These are phyloP conservation scores for Ambrosiella beaveri DNA, from an alignment of 2,329 filamentous ascomycete genomes.

Conservation along the genomic window DNA sequence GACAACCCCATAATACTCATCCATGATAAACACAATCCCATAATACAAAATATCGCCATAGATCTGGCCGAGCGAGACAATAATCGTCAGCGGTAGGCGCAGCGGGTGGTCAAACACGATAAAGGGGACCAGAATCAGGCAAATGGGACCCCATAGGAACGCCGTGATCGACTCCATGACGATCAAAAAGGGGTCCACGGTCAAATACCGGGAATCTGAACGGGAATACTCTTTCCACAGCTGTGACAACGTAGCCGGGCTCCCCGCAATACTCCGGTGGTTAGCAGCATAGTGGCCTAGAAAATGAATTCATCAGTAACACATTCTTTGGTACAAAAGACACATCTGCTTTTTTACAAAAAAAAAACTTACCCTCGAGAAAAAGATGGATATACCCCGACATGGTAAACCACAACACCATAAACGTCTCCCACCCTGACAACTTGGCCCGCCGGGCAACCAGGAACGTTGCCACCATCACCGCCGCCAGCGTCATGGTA, in stretches of 20 bases:
- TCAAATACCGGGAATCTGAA: conserved; percentile 38
- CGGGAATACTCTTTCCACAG: conserved; percentile 42
- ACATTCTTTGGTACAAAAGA: conserved; percentile 3
- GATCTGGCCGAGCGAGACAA: conserved; percentile 29
- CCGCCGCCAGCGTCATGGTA: conserved; percentile 32
- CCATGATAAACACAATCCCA: conserved; percentile 28
- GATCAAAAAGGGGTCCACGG: conserved; percentile 34
- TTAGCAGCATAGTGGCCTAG: conserved; percentile 33
- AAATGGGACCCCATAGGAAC: conserved; percentile 35
- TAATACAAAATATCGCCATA: conserved; percentile 39
- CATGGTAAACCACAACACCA: conserved; percentile 59
- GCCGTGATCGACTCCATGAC: conserved; percentile 39
- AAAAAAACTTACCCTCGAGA: conserved; percentile 22
- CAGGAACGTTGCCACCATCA: conserved; percentile 40
- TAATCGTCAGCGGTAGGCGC: conserved; percentile 31
- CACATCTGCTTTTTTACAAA: not conserved
- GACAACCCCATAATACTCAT: conserved; percentile 21
- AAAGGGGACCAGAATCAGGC: conserved; percentile 28
- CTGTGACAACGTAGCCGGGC: conserved; percentile 30
- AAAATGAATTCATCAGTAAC: no score
- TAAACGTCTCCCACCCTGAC: conserved; percentile 34
- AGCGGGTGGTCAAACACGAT: conserved; percentile 28
- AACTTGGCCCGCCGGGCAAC: conserved; percentile 39
- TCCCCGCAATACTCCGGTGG: conserved; percentile 24
- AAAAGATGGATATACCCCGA: conserved; percentile 36